A percentile compares a stretch with the other conserved stretches of the same genome.
Conservation (phyloP, 1,139 yeast species). For the Arxiozyma slooffiae region DNA sequence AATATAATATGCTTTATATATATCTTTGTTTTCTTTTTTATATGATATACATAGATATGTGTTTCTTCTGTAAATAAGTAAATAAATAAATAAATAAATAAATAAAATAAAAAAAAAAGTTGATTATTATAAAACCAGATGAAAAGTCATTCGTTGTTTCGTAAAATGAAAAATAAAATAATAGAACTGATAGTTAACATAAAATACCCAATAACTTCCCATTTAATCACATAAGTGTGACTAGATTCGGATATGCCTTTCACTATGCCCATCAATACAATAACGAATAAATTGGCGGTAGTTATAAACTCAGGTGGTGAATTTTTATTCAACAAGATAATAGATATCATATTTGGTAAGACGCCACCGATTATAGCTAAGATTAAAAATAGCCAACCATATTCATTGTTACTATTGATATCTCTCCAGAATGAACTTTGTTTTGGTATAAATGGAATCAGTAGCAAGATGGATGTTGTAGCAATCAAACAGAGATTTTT, state of each 20-base stretch:
- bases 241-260: slow-evolving; percentile 26
- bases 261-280: slow-evolving; percentile 23
- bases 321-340: slow-evolving; percentile 18
- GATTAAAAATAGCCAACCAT: slow-evolving; percentile 6
- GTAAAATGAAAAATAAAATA: slow-evolving; percentile 14
- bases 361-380: slow-evolving; percentile 19
- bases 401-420: slow-evolving; percentile 14
- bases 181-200: slow-evolving; percentile 21
- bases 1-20: neutral
- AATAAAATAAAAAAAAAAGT: no score
- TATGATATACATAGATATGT: no score
- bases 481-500: slow-evolving; percentile 4
- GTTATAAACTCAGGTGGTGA: slow-evolving; percentile 23
- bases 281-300: slow-evolving; percentile 21
- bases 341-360: slow-evolving; percentile 19
- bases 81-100: no score
- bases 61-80: no score
- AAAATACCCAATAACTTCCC: slow-evolving; percentile 29
- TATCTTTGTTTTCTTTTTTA: neutral
- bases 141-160: slow-evolving; percentile 1
- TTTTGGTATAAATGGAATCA: slow-evolving; percentile 20
- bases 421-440: slow-evolving; percentile 7
- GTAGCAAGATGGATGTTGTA: slow-evolving; percentile 11
- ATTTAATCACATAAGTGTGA: slow-evolving; percentile 25
- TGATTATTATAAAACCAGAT: no score